Evolutionary conservation across 148 eudicot species (phyloP).

Genomic region (Vaccinium corymbosum): DNA sequence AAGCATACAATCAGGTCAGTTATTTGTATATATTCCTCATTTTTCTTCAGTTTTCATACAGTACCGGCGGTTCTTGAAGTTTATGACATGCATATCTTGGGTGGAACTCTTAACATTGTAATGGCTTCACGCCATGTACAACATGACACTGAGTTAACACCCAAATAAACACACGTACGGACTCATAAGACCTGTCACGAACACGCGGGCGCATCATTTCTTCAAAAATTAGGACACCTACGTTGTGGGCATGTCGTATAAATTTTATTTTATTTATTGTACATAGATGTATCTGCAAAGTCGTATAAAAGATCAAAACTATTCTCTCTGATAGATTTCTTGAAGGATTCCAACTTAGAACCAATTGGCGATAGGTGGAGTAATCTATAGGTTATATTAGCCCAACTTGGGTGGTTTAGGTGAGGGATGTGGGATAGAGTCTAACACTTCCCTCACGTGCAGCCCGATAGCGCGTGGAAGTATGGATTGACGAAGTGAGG

Average conservation of each 20-base stretch:
- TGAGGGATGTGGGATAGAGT: no score
- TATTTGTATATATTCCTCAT: background rate
- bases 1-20: constrained; percentile 86
- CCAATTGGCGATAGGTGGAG: no score
- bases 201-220: background rate
- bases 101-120: background rate
- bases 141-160: background rate
- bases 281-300: background rate
- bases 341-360: no score
- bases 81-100: background rate
- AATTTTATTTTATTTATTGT: background rate
- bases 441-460: no score
- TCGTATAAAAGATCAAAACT: background rate
- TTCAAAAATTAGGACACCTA: no score
- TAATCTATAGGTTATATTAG: no score
- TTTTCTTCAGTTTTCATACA: background rate
- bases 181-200: background rate
- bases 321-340: no score
- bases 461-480: no score
- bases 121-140: background rate
- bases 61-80: background rate
- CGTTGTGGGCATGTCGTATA: background rate
- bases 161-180: background rate
- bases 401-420: no score
- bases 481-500: no score